A percentile compares a stretch with the other conserved stretches of the same genome.
Conservation (phyloP, 1,284 basidiomycete species). For the Cystobasidium sp. region DNA sequence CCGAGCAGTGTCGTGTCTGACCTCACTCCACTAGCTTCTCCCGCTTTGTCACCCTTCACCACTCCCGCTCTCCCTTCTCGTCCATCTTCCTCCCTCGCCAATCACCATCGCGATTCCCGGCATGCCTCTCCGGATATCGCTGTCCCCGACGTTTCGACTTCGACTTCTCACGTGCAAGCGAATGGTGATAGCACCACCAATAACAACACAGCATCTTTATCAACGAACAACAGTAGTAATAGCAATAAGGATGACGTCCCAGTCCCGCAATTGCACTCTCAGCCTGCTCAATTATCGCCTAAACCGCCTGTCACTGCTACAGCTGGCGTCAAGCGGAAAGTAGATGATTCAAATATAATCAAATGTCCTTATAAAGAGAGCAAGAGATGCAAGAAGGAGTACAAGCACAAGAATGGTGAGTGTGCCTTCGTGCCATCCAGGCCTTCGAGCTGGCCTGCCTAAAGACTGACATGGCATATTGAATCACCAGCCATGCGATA, state of each 20-base stretch:
- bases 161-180: neutral
- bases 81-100: neutral
- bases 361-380: constrained; percentile 34
- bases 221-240: neutral
- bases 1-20: constrained; percentile 25
- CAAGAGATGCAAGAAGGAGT: constrained; percentile 28
- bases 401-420: constrained; percentile 38
- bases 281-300: neutral
- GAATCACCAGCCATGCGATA: constrained; percentile 14
- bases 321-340: constrained; percentile 33
- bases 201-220: neutral
- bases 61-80: neutral
- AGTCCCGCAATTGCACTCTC: constrained; percentile 5
- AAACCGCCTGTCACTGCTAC: neutral
- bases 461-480: too few relatives aligned
- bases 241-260: constrained; percentile 2
- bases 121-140: constrained; percentile 25
- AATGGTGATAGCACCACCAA: too few relatives aligned
- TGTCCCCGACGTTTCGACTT: constrained; percentile 6
- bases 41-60: constrained; percentile 5
- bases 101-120: neutral
- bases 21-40: constrained; percentile 20
- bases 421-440: neutral
- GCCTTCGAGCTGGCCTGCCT: neutral
- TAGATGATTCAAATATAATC: constrained; percentile 9